Evolutionary conservation across 306 rosid species (phyloP), one percentile per base, ranked within the genome.

Genomic region (Pyrus bretschneideri): DNA sequence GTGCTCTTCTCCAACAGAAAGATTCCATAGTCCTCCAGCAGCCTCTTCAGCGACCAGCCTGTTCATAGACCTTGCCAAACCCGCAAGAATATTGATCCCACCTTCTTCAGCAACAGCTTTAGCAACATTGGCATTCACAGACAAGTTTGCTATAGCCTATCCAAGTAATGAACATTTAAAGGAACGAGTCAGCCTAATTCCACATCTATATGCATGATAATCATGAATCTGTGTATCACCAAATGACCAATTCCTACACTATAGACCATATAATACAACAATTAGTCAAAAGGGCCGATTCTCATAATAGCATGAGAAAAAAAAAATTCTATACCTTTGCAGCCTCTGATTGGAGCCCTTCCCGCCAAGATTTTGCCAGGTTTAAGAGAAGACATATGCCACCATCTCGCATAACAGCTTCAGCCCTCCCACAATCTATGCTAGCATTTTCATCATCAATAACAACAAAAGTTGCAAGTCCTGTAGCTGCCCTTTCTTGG

Each of bases 11-110:
- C 99, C 99, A 80, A 96, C 99, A 69, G 99, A 96, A 73, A 96
- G 99, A 84, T 96, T 96, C 99, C 99, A 96, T 73, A 96, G 79
- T 74, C 99, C 98, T 71, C 99, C 99, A 78, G 99, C 99, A 86
- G 99, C 99, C 84, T 96, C 99, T 88, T 96, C 99, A 27, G 97
- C 99, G 60, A 96, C 99, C 67, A 96, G 85, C 81, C 94, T 91
- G 89, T 93, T 96, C 90, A 87, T 89, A 77, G 99, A 96, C 93
- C 97, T 89, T 27, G 99, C 99, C 85, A 96, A 90, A 76, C 99
- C 90, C 69, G 99, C 97, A 1, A 96, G 98, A 85, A 96, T 91
- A 81, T 88, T 70, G 77, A 96, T 96, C 76, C 99, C 99, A 42
- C 99, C 99, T 81, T 91, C 98, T 79, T 96, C 99, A 8, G 99